These are phyloP conservation scores for Astragalus membranaceus DNA, from an alignment of 306 rosid species.

Conservation along the genomic window DNA sequence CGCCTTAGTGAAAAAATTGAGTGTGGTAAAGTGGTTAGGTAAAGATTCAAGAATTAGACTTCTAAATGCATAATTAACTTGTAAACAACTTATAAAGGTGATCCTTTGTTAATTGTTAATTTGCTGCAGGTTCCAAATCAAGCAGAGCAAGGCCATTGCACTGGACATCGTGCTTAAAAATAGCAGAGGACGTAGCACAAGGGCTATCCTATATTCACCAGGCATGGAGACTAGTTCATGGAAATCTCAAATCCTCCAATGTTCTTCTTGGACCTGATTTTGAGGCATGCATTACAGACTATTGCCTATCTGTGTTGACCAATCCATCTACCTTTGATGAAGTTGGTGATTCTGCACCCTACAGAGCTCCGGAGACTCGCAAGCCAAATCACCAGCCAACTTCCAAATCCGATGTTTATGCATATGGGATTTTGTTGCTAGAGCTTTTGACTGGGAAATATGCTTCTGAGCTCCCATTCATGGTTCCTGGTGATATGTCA, in stretches of 20 bases:
- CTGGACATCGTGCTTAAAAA: constrained; percentile 92
- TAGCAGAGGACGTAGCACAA: constrained; percentile 93
- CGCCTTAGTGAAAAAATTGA: too few species aligned
- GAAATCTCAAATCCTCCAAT: constrained; percentile 81
- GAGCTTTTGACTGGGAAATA: constrained; percentile 77
- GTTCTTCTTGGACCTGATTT: constrained; percentile 83
- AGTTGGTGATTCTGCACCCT: constrained; percentile 40
- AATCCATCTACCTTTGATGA: constrained; percentile 22
- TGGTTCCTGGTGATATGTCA: constrained; percentile 49
- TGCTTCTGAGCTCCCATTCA: constrained; percentile 49
- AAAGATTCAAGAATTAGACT: too few species aligned
- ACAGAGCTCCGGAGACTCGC: constrained; percentile 70
- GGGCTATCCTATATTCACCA: constrained; percentile 92
- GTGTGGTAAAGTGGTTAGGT: too few species aligned
- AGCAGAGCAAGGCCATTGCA: constrained; percentile 81
- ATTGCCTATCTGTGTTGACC: constrained; percentile 61
- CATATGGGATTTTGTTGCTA: constrained; percentile 64
- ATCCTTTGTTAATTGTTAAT: not conserved
- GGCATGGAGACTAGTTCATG: constrained; percentile 93
- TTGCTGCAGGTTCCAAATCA: constrained; percentile 63
- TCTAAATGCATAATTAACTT: too few species aligned
- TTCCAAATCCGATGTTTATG: constrained; percentile 63
- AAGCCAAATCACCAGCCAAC: constrained; percentile 34
- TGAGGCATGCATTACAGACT: constrained; percentile 78
- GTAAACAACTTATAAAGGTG: not conserved